Percentiles rank a stretch among this genome's conserved stretches.
These are phyloP conservation scores for Tilletia setariae DNA, from an alignment of 1,284 basidiomycete species.

Conservation along the genomic window DNA sequence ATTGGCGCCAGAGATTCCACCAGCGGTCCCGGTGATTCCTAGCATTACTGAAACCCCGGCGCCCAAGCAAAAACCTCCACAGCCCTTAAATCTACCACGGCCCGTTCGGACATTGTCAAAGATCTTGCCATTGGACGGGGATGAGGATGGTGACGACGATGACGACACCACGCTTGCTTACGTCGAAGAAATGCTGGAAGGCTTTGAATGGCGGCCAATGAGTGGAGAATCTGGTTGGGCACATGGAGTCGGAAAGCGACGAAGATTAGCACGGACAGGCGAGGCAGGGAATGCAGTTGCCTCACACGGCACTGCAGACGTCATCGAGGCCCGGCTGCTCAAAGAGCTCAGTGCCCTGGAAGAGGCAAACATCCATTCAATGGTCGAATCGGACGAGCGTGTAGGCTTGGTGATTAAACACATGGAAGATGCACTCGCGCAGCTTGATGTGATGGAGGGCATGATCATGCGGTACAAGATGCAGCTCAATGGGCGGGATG, in stretches of 20 bases:
- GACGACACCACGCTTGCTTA: conserved; percentile 47
- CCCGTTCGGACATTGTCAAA: background rate
- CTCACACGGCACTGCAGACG: conserved; percentile 44
- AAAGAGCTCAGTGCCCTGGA: conserved; percentile 51
- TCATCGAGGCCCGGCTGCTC: conserved; percentile 49
- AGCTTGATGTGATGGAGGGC: conserved; percentile 72
- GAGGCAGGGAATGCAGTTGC: conserved; percentile 13
- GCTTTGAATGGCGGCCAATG: conserved; percentile 74
- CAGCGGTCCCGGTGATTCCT: background rate
- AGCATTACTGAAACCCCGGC: background rate
- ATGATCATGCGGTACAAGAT: conserved; percentile 49
- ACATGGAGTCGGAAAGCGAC: conserved; percentile 68
- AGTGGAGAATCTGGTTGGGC: conserved; percentile 19
- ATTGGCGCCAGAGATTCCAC: background rate
- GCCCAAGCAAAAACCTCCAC: too few species aligned
- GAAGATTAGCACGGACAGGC: conserved; percentile 66
- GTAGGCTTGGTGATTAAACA: conserved; percentile 80
- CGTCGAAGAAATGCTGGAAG: conserved; percentile 95
- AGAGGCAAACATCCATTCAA: conserved; percentile 86
- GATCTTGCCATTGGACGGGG: background rate
- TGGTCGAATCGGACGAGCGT: conserved; percentile 83
- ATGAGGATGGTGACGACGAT: conserved; percentile 33
- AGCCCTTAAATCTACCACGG: too few species aligned
- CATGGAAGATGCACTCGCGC: conserved; percentile 78
- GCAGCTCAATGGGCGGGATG: conserved; percentile 45